Evolutionary conservation across 352 stramenopile species (phyloP), one percentile per base, ranked within the genome.

Genomic region (Phytophthora litchii): DNA sequence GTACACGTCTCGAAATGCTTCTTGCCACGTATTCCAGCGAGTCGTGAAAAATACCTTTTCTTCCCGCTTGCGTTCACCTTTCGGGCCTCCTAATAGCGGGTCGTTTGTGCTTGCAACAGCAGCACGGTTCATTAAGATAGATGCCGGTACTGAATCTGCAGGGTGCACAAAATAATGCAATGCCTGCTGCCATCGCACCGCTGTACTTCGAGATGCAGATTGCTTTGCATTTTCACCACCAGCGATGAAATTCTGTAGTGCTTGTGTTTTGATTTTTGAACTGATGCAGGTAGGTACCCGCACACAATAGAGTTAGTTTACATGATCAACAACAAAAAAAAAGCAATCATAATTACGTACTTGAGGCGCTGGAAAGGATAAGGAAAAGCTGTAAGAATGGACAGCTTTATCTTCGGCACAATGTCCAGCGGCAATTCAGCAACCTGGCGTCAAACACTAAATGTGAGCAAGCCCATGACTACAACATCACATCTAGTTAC

Each of bases 81-180:
- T 74, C 0, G 38, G 45, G 3, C 56, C 29, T 37, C 57, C 55
- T 3, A 59, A n/a, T n/a, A 72, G 60, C 7, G 50, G 20, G 4
- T 80, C 61, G 29, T 23, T 70, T 41, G 67, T 72, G 13, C 46
- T 73, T 13, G 51, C 35, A n/a, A 44, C 43, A 14, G 54, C 58
- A 21, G 79, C 60, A 40, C 72, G 72, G 31, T 70, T 80, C n/a
- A 80, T 43, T 13, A 77, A 67, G n/a, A 88, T 63, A 9, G 68
- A 88, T 11, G 72, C 54, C 9, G 83, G 81, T 2, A 91, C 48
- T 0, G 78, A 32, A 3, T 80, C 64, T 21, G 76, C 80, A 9
- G 83, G 83, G 32, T 91, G 72, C n/a, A 72, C 59, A 40, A 86
- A 93, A 49, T 90, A 91, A 25, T 82, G 76, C 37, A 88, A 67